Conservation (phyloP, 805 yeast species). For the Metschnikowia shivogae region DNA sequence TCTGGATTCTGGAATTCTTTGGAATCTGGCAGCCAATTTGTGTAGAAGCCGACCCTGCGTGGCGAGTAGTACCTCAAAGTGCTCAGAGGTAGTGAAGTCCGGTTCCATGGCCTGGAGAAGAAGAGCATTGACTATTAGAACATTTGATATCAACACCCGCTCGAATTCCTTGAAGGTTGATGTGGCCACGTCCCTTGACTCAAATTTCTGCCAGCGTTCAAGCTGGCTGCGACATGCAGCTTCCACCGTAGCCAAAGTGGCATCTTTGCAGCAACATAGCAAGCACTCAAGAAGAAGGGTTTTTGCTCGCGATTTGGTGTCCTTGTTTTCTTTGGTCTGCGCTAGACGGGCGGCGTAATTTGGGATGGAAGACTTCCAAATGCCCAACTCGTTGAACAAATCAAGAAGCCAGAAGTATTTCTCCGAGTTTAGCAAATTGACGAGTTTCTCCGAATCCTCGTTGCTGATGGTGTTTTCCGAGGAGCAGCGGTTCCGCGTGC, state of each 20-base stretch:
- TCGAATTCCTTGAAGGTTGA: conserved; percentile 23
- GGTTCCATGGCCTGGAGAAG: conserved; percentile 13
- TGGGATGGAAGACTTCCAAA: conserved; percentile 38
- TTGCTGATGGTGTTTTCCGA: background rate
- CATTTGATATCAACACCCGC: conserved; percentile 28
- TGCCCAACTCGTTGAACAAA: conserved; percentile 33
- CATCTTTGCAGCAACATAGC: conserved; percentile 23
- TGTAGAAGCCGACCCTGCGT: conserved; percentile 33
- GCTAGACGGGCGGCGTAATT: conserved; percentile 24
- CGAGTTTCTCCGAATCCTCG: conserved; percentile 17
- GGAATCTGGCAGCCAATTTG: conserved; percentile 22
- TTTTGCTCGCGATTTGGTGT: conserved; percentile 5
- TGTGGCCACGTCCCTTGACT: conserved; percentile 8
- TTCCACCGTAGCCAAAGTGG: conserved; percentile 11
- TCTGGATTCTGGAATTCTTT: conserved; percentile 12
- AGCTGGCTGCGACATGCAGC: conserved; percentile 20
- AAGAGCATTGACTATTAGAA: conserved; percentile 24
- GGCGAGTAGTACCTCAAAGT: conserved; percentile 19
- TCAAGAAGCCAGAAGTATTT: conserved; percentile 38
- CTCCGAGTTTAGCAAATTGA: conserved; percentile 28
- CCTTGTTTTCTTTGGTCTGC: conserved; percentile 8
- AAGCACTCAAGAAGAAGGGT: conserved; percentile 27
- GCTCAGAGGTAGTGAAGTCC: conserved; percentile 9
- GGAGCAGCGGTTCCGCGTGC: background rate
- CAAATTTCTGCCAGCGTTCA: conserved; percentile 21